phyloP scores from a whole-genome alignment of 306 rosid species.

The Herpetospermum pedunculosum region DNA sequence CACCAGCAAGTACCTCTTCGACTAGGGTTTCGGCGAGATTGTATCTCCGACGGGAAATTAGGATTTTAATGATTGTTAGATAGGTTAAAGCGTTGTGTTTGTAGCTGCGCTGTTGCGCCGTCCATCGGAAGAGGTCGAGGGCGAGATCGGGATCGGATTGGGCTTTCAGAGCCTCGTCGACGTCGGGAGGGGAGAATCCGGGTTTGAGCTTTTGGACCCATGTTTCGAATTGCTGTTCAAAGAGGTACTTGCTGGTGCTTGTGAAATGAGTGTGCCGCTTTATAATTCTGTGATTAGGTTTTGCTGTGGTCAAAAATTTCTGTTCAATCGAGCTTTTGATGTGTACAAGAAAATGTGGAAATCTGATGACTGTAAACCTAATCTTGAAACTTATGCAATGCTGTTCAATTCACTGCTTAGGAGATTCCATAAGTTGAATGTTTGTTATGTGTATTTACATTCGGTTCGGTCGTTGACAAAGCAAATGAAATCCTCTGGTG shows the following conservation, averaged over 20 bases:
- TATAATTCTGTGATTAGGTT: slow-evolving; percentile 61
- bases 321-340: slow-evolving; percentile 63
- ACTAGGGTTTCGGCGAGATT: slow-evolving; percentile 59
- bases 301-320: slow-evolving; percentile 47
- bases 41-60: slow-evolving; percentile 37
- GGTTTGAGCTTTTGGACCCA: slow-evolving; percentile 82
- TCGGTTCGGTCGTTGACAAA: slow-evolving; percentile 52
- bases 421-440: slow-evolving; percentile 58
- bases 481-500: slow-evolving; percentile 79
- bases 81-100: slow-evolving; percentile 53
- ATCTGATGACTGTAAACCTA: slow-evolving; percentile 50
- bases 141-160: slow-evolving; percentile 86
- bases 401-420: slow-evolving; percentile 52
- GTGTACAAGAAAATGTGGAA: slow-evolving; percentile 68
- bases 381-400: slow-evolving; percentile 54
- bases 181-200: slow-evolving; percentile 61
- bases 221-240: slow-evolving; percentile 52
- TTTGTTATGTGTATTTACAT: slow-evolving; percentile 54
- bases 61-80: slow-evolving; percentile 48
- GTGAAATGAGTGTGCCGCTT: slow-evolving; percentile 52
- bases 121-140: slow-evolving; percentile 92
- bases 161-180: slow-evolving; percentile 37
- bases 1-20: slow-evolving; percentile 85
- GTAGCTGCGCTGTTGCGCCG: slow-evolving; percentile 75
- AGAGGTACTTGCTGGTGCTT: slow-evolving; percentile 82